phyloP scores from a whole-genome alignment of 2,329 filamentous ascomycete genomes.

The Fusarium armeniacum region DNA sequence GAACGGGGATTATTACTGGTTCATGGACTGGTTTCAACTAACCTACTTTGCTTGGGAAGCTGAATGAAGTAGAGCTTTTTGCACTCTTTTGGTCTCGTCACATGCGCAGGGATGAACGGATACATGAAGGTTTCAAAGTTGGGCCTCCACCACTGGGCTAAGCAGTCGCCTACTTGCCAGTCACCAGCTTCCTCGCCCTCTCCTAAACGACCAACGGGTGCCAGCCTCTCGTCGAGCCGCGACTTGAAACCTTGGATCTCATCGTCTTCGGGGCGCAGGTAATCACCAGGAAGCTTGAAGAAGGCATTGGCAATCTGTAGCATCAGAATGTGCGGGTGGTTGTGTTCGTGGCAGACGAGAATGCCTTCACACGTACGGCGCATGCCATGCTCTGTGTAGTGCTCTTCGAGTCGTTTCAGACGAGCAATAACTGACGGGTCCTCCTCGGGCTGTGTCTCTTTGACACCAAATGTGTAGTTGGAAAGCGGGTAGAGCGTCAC shows the following conservation, averaged over 20 bases:
- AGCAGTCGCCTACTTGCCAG: constrained; percentile 94
- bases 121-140: constrained; percentile 99
- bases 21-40: background rate
- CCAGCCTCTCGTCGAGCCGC: constrained; percentile 91
- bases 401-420: constrained; percentile 93
- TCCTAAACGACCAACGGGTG: constrained; percentile 88
- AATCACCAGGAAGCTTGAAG: constrained; percentile 98
- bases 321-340: constrained; percentile 98
- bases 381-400: constrained; percentile 94
- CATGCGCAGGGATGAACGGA: constrained; percentile 95
- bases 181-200: constrained; percentile 87
- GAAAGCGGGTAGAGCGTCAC: constrained; percentile 94
- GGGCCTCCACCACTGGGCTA: constrained; percentile 98
- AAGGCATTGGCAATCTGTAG: constrained; percentile 99
- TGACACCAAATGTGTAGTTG: constrained; percentile 99
- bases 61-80: constrained; percentile 99
- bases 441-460: constrained; percentile 98
- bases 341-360: constrained; percentile 98
- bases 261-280: constrained; percentile 88
- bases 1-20: constrained; percentile 10
- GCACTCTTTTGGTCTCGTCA: constrained; percentile 97
- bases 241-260: constrained; percentile 96
- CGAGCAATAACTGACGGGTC: constrained; percentile 95
- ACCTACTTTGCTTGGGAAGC: constrained; percentile 86
- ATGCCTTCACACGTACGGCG: constrained; percentile 96